phyloP scores from a whole-genome alignment of 1,284 basidiomycete genomes.

The Takashimella tepidaria region DNA sequence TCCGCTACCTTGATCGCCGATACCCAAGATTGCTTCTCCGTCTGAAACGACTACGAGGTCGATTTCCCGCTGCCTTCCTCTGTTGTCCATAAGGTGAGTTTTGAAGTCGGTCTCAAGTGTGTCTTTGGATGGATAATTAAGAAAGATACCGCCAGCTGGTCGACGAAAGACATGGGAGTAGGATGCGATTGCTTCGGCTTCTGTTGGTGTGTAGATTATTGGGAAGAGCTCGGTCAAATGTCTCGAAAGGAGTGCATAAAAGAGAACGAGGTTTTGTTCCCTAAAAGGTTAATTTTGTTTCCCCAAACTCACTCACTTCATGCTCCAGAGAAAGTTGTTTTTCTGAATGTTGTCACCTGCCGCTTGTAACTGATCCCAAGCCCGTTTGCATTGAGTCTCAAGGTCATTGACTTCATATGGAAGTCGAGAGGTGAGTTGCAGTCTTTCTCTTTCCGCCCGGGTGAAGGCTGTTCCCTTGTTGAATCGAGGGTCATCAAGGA shows the following conservation, averaged over 20 bases:
- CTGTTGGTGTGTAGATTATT: conserved; percentile 57
- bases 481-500: conserved; percentile 51
- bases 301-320: conserved; percentile 51
- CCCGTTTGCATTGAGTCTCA: conserved; percentile 62
- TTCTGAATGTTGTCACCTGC: conserved; percentile 56
- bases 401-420: conserved; percentile 56
- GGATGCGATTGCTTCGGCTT: conserved; percentile 70
- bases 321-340: conserved; percentile 62
- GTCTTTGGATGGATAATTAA: conserved; percentile 56
- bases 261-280: conserved; percentile 67
- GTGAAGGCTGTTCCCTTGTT: conserved; percentile 65
- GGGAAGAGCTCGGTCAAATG: conserved; percentile 63
- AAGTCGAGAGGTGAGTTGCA: conserved; percentile 33
- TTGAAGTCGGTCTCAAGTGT: conserved; percentile 63
- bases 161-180: conserved; percentile 75
- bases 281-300: conserved; percentile 9
- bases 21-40: conserved; percentile 63
- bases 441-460: conserved; percentile 58
- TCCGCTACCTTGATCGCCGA: not conserved
- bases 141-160: conserved; percentile 60
- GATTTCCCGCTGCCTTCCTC: conserved; percentile 49
- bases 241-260: conserved; percentile 59
- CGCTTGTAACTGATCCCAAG: conserved; percentile 51
- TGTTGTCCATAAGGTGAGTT: conserved; percentile 55
- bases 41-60: conserved; percentile 66